Evolutionary conservation across 2,329 filamentous ascomycete genomes (phyloP).

Genomic region (Sclerotinia nivalis): DNA sequence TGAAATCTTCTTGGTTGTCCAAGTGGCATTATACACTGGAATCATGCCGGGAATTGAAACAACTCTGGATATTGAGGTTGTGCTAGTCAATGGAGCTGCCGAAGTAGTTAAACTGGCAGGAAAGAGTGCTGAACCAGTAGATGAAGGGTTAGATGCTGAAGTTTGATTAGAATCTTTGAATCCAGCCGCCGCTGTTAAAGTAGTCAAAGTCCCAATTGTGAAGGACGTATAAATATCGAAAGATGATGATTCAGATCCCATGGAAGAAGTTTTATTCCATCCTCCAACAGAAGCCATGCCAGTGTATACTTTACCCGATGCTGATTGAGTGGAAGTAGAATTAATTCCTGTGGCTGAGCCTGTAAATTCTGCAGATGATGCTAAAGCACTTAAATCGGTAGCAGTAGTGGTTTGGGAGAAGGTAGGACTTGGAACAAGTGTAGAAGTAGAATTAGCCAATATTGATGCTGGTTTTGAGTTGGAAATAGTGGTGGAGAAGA

Average conservation of each 20-base stretch:
- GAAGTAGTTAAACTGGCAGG: constrained; percentile 5
- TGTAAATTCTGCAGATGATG: too few species aligned
- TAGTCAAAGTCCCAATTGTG: constrained; percentile 20
- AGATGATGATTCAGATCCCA: not conserved
- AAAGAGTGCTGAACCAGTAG: not conserved
- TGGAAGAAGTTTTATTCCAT: constrained; percentile 32
- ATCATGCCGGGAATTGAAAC: not conserved
- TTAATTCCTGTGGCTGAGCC: too few species aligned
- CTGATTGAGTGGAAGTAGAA: not conserved
- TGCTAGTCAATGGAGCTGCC: constrained; percentile 11
- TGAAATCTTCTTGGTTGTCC: not conserved
- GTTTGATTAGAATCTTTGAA: constrained; percentile 26
- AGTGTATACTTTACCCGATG: constrained; percentile 24
- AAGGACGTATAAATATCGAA: constrained; percentile 25
- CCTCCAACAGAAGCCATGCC: constrained; percentile 26
- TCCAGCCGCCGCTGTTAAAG: constrained; percentile 26
- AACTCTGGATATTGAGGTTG: not conserved
- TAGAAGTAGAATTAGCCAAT: not conserved
- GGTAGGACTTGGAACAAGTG: not conserved
- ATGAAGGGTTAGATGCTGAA: not conserved
- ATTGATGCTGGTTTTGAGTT: not conserved
- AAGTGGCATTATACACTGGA: not conserved
- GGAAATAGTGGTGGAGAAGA: not conserved
- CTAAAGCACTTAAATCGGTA: too few species aligned
- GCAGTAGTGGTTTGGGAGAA: not conserved